Base-by-base conservation (phyloP, 1,284 basidiomycete genomes). In the Cutaneotrichosporon cutaneum region DNA sequence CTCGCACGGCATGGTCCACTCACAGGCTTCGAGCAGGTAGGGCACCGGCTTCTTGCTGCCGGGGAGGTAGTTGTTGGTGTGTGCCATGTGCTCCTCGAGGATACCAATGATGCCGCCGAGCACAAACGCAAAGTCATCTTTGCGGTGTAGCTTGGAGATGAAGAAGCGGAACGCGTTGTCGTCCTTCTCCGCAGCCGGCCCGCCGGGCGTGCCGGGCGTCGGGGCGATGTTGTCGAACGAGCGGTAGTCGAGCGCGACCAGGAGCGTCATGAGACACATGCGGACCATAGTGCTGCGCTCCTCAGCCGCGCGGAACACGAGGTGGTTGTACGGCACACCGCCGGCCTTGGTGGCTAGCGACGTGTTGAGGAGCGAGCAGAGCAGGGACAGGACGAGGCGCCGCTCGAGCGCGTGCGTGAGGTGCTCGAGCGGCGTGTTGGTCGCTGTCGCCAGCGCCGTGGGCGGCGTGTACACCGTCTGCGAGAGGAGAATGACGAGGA, bases 141-240 rank as follows among this genome's bases (percentile, higher is more conserved):
- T 85, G 7, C 93, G 88, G 79, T 97, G 94, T 90, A 96, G 79
- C 77, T 94, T 95, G 60, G 90, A 88, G 54, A 95, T 77, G 76
- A 94, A 95, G 77, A 90, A 92, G 58, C 90, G 83, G 77, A 95
- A 96, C 11, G 90, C 86, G 75, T 97, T 96, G 16, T 90, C 89
- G 66, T 87, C 86, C 76, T 63, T 78, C 42, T 66, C 67, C 2
- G 65, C 52, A 9, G 61, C 61, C 4, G 60, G 57, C 6, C 51
- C 36, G 18, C 61, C 64, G 2, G 64, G 64, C 7, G 35, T 53
- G 39, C 39, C 39, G 7, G 18, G 48, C 27, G 48, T 48, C 14
- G 45, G 36, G 18, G 47, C 44, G 11, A 62, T 47, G 32, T 47
- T 53, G 51, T 66, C 61, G n/a, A 63, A 61, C 70, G 88, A 86